These are phyloP conservation scores for Neoarthrinium moseri DNA, from an alignment of 2,329 filamentous ascomycete species.

Conservation along the genomic window DNA sequence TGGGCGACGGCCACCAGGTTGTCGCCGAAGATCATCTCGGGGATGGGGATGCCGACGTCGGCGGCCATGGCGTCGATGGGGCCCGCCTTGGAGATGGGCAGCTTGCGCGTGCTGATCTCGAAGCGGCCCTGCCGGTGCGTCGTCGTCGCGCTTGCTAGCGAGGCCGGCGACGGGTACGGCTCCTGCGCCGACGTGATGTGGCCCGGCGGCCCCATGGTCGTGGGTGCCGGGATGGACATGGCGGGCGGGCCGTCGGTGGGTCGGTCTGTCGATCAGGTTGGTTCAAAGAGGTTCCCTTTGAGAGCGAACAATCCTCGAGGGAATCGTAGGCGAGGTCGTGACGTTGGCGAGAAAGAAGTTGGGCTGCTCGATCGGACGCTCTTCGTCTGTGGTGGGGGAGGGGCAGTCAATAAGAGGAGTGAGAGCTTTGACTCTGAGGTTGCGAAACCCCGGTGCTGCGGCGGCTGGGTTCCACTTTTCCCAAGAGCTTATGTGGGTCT, in stretches of 20 bases:
- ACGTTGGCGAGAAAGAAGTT: too few relatives aligned
- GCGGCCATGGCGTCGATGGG: slow-evolving; percentile 84
- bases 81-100: slow-evolving; percentile 88
- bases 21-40: slow-evolving; percentile 99
- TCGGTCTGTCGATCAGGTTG: too few relatives aligned
- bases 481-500: too few relatives aligned
- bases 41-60: slow-evolving; percentile 79
- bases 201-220: slow-evolving; percentile 15
- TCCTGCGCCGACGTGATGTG: slow-evolving; percentile 44
- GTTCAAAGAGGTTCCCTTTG: background rate
- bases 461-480: too few relatives aligned
- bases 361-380: too few relatives aligned
- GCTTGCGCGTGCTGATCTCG: slow-evolving; percentile 78
- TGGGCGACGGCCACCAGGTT: slow-evolving; percentile 80
- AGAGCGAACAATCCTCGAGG: too few relatives aligned
- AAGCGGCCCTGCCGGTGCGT: slow-evolving; percentile 64
- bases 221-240: slow-evolving; percentile 9
- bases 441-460: too few relatives aligned
- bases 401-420: too few relatives aligned
- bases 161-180: slow-evolving; percentile 51
- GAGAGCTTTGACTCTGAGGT: too few relatives aligned
- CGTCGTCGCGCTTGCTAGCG: slow-evolving; percentile 53
- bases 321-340: too few relatives aligned
- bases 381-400: too few relatives aligned
- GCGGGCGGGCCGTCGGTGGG: background rate